Conservation (phyloP, 2,329 filamentous ascomycete genomes). For the Exophiala sideris region DNA sequence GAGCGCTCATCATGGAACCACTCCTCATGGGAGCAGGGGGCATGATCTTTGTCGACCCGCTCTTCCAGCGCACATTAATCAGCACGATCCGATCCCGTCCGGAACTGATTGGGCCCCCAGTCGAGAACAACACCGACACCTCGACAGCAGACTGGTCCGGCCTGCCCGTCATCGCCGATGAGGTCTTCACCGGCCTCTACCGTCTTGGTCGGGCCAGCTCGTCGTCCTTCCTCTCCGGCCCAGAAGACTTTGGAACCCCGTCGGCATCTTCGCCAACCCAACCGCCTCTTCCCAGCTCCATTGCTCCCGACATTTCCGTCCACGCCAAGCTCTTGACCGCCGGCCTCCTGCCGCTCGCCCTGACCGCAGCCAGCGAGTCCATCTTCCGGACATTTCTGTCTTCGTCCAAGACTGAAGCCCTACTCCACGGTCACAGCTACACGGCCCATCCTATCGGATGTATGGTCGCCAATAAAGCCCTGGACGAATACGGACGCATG, state of each 20-base stretch:
- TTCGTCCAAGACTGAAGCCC: conserved; percentile 70
- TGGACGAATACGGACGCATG: conserved; percentile 59
- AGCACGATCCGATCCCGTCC: conserved; percentile 61
- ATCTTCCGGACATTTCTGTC: conserved; percentile 71
- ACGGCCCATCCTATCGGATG: conserved; percentile 81
- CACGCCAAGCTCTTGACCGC: conserved; percentile 83
- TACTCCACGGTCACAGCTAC: conserved; percentile 83
- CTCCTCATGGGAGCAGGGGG: conserved; percentile 77
- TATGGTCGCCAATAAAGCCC: conserved; percentile 67
- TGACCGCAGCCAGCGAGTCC: conserved; percentile 69
- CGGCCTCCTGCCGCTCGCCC: conserved; percentile 71
- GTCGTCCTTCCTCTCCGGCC: conserved; percentile 59
- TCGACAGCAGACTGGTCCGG: conserved; percentile 58
- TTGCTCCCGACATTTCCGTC: conserved; percentile 70
- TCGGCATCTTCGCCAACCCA: not conserved
- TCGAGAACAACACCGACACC: not conserved
- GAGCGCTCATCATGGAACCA: conserved; percentile 76
- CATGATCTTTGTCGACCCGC: conserved; percentile 79
- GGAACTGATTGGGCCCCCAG: conserved; percentile 47
- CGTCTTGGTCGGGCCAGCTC: conserved; percentile 71
- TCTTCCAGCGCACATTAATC: conserved; percentile 72
- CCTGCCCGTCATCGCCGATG: conserved; percentile 76
- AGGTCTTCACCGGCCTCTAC: conserved; percentile 83
- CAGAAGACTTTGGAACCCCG: conserved; percentile 2
- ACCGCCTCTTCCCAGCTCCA: conserved; percentile 30